A percentile compares a stretch with the other conserved stretches of the same genome.
phyloP scores from a whole-genome alignment of 2,329 filamentous ascomycete species.

The Purpureocillium takamizusanense region DNA sequence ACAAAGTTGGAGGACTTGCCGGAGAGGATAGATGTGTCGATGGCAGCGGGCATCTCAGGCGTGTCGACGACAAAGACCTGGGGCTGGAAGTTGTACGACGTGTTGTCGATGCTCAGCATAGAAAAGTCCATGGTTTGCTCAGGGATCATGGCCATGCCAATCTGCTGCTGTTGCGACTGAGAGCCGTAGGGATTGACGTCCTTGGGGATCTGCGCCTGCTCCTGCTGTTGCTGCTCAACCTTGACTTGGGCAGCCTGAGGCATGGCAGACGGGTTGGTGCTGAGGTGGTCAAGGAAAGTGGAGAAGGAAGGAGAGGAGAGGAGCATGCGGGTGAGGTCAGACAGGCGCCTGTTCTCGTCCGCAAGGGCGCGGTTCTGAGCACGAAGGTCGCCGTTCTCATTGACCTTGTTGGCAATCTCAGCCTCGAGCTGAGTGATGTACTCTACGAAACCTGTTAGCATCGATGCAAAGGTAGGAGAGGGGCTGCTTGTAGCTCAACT shows the following conservation, averaged over 20 bases:
- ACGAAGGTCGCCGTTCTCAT: conserved; percentile 74
- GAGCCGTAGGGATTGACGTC: conserved; percentile 55
- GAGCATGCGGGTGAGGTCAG: conserved; percentile 72
- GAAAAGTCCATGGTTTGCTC: conserved; percentile 70
- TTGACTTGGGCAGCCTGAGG: conserved; percentile 28
- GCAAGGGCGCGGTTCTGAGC: conserved; percentile 71
- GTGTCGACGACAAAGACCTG: conserved; percentile 70
- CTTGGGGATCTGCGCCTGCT: conserved; percentile 49
- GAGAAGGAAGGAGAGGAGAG: conserved; percentile 75
- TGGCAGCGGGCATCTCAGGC: conserved; percentile 50
- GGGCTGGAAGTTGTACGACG: conserved; percentile 53
- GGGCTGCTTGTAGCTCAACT: conserved; percentile 18
- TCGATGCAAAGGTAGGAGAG: background rate
- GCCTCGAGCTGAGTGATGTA: conserved; percentile 92
- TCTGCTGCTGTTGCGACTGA: conserved; percentile 53
- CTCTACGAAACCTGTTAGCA: conserved; percentile 45
- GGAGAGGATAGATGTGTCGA: conserved; percentile 55
- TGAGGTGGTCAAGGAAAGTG: conserved; percentile 66
- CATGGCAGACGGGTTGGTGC: conserved; percentile 44
- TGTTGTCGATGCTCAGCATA: conserved; percentile 52
- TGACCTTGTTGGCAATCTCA: conserved; percentile 76
- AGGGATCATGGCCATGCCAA: conserved; percentile 76
- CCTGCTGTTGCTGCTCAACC: conserved; percentile 26
- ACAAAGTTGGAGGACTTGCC: conserved; percentile 58
- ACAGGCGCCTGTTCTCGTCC: conserved; percentile 77